Evolutionary conservation across 1,284 basidiomycete species (phyloP).

Genomic region (Apiotrichum sp.): DNA sequence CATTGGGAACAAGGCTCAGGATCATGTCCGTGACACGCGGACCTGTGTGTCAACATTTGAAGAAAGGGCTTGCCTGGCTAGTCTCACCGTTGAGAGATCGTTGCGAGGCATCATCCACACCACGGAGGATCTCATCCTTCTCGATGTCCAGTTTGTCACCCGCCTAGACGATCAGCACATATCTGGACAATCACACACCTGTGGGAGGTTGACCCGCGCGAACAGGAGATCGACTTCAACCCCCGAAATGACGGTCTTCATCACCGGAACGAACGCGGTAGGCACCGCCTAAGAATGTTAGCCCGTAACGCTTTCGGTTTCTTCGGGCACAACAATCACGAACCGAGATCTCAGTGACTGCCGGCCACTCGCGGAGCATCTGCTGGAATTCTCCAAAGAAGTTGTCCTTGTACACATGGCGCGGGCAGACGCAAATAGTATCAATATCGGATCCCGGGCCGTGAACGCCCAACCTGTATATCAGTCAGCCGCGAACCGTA

Average conservation of each 20-base stretch:
- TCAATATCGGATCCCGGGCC: conserved; percentile 96
- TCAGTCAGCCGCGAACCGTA: neutral
- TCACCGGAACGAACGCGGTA: conserved; percentile 91
- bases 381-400: conserved; percentile 89
- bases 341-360: conserved; percentile 83
- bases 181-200: conserved; percentile 15
- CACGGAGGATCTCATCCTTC: conserved; percentile 86
- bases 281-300: conserved; percentile 67
- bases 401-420: conserved; percentile 90
- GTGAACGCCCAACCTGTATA: conserved; percentile 73
- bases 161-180: conserved; percentile 51
- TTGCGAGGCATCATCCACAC: conserved; percentile 90
- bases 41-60: conserved; percentile 52
- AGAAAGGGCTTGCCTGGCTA: neutral
- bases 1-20: conserved; percentile 88
- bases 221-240: conserved; percentile 93
- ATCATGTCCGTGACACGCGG: conserved; percentile 97
- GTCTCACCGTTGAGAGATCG: conserved; percentile 81
- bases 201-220: conserved; percentile 53
- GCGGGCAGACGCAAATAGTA: conserved; percentile 95
- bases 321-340: conserved; percentile 41
- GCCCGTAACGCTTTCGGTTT: neutral
- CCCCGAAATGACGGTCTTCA: conserved; percentile 84
- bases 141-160: conserved; percentile 84
- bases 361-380: conserved; percentile 81